A percentile compares a stretch with the other conserved stretches of the same genome.
phyloP scores from a whole-genome alignment of 1,139 yeast genomes.

The Pneumocystis sp. region DNA sequence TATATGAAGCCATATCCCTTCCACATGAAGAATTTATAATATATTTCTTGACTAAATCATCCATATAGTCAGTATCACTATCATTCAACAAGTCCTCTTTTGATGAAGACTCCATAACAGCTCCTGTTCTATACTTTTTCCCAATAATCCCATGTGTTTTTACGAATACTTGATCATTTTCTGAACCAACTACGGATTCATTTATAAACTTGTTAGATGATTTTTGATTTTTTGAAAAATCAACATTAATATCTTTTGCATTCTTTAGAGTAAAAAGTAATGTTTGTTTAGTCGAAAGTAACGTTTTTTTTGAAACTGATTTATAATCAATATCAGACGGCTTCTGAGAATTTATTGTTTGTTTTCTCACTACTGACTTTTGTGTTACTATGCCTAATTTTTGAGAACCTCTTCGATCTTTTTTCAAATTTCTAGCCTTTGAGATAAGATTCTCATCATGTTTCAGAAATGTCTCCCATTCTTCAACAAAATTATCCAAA shows the following conservation, averaged over 20 bases:
- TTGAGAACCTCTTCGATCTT: neutral
- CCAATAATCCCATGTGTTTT: neutral
- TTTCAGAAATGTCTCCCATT: conserved; percentile 50
- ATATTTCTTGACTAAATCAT: conserved; percentile 1
- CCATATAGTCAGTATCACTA: conserved; percentile 8
- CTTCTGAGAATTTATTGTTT: neutral
- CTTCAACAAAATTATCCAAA: conserved; percentile 51
- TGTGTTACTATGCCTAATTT: neutral
- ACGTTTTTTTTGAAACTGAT: neutral
- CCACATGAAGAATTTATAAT: neutral
- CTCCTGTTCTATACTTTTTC: neutral
- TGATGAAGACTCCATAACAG: conserved; percentile 1
- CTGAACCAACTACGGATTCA: neutral
- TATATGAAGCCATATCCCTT: neutral
- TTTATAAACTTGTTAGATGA: neutral
- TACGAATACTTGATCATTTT: neutral
- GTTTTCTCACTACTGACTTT: neutral
- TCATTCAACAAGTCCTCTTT: conserved; percentile 4
- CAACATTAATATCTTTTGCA: neutral
- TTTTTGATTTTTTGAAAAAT: neutral
- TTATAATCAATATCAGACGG: neutral
- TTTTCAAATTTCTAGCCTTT: conserved; percentile 12
- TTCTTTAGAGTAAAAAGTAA: conserved; percentile 1
- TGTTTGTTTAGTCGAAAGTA: neutral
- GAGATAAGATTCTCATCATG: conserved; percentile 35